These are phyloP conservation scores for Heimioporus retisporus DNA, from an alignment of 1,284 basidiomycete species.

Conservation along the genomic window DNA sequence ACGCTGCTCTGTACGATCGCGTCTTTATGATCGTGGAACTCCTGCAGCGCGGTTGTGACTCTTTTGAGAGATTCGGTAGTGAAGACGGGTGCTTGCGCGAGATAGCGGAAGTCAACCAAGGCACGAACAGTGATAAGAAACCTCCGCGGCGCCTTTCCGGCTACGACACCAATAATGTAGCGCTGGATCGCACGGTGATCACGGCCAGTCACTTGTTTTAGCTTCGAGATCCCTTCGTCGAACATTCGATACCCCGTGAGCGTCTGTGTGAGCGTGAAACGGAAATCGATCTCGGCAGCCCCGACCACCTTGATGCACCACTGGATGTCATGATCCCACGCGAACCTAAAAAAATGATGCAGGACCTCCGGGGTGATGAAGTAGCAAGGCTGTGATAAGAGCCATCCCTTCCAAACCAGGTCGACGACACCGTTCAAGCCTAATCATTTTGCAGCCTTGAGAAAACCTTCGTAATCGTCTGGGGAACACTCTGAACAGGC, in stretches of 20 bases:
- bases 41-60: neutral
- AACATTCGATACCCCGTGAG: slow-evolving; percentile 5
- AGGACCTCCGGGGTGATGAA: neutral
- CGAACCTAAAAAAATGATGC: neutral
- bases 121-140: neutral
- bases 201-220: slow-evolving; percentile 19
- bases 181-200: slow-evolving; percentile 6
- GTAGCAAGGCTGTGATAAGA: neutral
- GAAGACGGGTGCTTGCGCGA: neutral
- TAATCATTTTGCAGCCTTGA: neutral
- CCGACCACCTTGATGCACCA: neutral
- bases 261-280: neutral
- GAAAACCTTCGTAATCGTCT: neutral
- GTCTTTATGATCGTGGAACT: neutral
- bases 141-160: neutral
- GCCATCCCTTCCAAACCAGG: slow-evolving; percentile 1
- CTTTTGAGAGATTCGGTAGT: neutral
- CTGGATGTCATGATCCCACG: slow-evolving; percentile 6
- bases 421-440: neutral
- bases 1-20: neutral
- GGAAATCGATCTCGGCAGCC: neutral
- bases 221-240: slow-evolving; percentile 11
- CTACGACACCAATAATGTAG: neutral
- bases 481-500: neutral
- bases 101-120: neutral